These are phyloP conservation scores for Magnaporthales sp. DNA, from an alignment of 2,329 filamentous ascomycete species.

Conservation along the genomic window DNA sequence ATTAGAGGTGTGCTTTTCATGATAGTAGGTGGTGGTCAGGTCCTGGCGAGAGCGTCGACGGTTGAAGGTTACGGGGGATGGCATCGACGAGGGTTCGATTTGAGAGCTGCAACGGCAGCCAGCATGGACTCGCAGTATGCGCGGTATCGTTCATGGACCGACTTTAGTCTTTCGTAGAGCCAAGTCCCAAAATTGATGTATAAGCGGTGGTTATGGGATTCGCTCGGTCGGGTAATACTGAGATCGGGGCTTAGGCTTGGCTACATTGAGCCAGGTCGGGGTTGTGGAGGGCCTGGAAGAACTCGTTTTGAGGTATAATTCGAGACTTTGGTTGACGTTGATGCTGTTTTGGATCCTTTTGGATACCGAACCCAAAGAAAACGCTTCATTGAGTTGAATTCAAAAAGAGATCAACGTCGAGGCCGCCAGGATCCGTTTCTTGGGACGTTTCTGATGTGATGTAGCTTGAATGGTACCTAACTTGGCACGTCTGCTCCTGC, in stretches of 20 bases:
- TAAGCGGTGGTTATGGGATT: neutral
- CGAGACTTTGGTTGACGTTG: neutral
- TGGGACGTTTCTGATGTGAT: neutral
- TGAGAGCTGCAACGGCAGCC: neutral
- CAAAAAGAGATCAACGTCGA: neutral
- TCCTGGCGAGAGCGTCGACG: conserved; percentile 4
- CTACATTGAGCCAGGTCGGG: neutral
- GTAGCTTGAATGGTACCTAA: neutral
- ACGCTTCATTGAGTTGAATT: neutral
- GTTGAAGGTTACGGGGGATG: neutral
- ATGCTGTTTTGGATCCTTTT: neutral
- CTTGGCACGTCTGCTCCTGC: neutral
- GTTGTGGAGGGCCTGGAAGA: neutral
- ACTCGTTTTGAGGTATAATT: neutral
- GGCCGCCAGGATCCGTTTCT: neutral
- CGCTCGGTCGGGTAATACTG: neutral
- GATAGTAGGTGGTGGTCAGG: conserved; percentile 23
- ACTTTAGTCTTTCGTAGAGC: neutral
- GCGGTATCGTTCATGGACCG: neutral
- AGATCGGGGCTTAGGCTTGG: neutral
- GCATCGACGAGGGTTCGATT: neutral
- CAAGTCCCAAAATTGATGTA: neutral
- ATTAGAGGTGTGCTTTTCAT: conserved; percentile 98
- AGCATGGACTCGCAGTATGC: neutral
- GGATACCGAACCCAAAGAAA: neutral